Base-by-base conservation (phyloP, 2,329 filamentous ascomycete genomes). In the Zasmidium angulare region DNA sequence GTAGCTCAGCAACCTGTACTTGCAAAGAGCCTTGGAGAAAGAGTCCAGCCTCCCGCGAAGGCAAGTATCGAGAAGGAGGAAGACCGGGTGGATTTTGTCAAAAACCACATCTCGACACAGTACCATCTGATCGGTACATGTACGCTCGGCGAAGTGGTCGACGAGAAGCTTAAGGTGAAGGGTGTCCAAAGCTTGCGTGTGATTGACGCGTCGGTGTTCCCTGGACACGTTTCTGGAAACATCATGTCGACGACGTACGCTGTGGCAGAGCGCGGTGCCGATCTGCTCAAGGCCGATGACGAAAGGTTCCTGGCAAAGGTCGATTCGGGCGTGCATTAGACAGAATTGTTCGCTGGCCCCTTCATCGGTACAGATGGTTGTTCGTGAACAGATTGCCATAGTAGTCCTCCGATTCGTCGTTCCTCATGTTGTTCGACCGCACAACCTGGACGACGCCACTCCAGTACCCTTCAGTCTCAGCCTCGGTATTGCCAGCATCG, bases 381-480 rank as follows among this genome's bases (percentile, higher is more conserved):
- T 64, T 65, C 36, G 62, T 60, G 36, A 68, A 72, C 3, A 66
- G 63, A 46, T 73, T 72, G 2, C 71, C 71, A 56, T 74, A 72
- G 49, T 72, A 73, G 59, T 73, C 71, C 58, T 67, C 51, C 46
- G 72, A 69, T 40, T 73, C 71, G 46, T 72, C 70, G 29, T 58
- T 60, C 11, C 65, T 63, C n/a, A 66, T 53, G 17, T 46, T 56
- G n/a, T 55, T 61, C 17, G 72, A 72, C n/a, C 83, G 74, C n/a
- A 86, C 74, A 26, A 87, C 77, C 55, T 82, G 82, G 22, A 87
- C 79, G 31, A 84, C 76, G 4, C 85, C 85, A 26, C 81, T 78
- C 85, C 85, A 87, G 63, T 84, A 79, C 0, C 84, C 84, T 57
- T 84, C 81, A 0, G 85, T 77, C 14, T 72, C 69, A 20, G 72